Evolutionary conservation across 202 grass and related monocot species (phyloP).

Genomic region (Schoenoplectus tabernaemontani): DNA sequence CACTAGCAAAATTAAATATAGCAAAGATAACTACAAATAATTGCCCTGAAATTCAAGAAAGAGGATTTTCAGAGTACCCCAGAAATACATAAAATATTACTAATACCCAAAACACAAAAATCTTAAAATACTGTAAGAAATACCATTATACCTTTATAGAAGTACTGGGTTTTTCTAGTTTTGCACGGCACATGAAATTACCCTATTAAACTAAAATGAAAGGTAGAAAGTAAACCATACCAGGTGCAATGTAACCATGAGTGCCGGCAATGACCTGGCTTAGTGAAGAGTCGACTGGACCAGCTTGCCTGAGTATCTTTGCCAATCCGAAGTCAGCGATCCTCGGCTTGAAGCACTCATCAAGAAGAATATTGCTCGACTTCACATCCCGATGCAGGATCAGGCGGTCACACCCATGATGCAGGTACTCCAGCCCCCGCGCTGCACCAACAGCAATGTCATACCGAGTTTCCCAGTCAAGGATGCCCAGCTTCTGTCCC

Average conservation of each 20-base stretch:
- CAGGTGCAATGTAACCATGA: conserved; percentile 75
- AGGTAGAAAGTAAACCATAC: conserved; percentile 7
- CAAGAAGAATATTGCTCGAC: conserved; percentile 85
- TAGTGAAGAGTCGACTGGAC: background rate
- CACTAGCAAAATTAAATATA: background rate
- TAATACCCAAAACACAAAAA: background rate
- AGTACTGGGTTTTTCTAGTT: background rate
- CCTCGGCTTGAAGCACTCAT: conserved; percentile 63
- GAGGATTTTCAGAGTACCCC: background rate
- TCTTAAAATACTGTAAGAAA: background rate
- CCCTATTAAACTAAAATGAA: background rate
- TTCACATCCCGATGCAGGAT: conserved; percentile 92
- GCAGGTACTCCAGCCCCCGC: conserved; percentile 64
- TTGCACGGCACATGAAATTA: background rate
- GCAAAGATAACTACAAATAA: background rate
- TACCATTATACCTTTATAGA: background rate
- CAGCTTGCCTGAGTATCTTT: conserved; percentile 38
- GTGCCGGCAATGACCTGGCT: conserved; percentile 54
- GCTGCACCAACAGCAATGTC: conserved; percentile 67
- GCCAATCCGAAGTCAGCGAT: conserved; percentile 84
- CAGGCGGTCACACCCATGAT: conserved; percentile 59
- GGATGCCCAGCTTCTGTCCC: conserved; percentile 21
- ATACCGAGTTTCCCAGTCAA: conserved; percentile 49
- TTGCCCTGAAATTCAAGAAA: background rate
- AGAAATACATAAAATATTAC: background rate